Conservation (phyloP, 768 basidiomycete genomes). For the Mycena belliarum region DNA sequence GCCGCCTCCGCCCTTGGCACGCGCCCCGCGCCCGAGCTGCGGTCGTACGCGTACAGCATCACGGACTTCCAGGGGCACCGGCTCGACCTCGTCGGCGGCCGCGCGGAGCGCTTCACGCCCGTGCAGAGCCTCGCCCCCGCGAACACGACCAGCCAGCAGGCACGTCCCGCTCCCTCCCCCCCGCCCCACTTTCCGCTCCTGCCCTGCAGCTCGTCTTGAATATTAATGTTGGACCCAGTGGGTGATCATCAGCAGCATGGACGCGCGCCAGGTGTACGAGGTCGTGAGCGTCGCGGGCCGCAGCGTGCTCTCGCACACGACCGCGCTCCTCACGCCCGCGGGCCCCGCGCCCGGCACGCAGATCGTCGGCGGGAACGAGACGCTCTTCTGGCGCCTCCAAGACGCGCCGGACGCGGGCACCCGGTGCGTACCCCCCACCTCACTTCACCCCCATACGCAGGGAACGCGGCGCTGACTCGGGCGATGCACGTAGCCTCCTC, state of each 20-base stretch:
- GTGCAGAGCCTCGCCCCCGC: slow-evolving; percentile 4
- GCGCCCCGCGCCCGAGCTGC: no score
- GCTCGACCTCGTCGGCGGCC: neutral
- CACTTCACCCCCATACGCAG: neutral
- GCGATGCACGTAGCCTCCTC: neutral
- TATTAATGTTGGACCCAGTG: no score
- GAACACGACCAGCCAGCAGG: slow-evolving; percentile 4
- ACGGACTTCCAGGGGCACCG: slow-evolving; percentile 5
- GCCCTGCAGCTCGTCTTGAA: no score
- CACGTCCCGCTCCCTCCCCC: no score
- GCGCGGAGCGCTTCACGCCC: neutral
- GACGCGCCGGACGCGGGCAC: neutral
- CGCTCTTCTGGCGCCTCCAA: neutral
- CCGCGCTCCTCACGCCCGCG: neutral
- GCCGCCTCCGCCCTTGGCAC: no score
- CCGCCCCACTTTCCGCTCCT: no score
- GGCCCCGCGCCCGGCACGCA: slow-evolving; percentile 1
- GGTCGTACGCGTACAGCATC: neutral
- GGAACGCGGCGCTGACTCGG: neutral
- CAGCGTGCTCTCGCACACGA: neutral
- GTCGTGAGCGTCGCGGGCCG: neutral
- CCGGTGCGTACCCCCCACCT: no score
- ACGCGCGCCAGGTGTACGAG: neutral
- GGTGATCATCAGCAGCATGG: neutral
- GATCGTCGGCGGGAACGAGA: neutral